phyloP scores from a whole-genome alignment of 2,329 filamentous ascomycete species.

The Septoria petroselini region DNA sequence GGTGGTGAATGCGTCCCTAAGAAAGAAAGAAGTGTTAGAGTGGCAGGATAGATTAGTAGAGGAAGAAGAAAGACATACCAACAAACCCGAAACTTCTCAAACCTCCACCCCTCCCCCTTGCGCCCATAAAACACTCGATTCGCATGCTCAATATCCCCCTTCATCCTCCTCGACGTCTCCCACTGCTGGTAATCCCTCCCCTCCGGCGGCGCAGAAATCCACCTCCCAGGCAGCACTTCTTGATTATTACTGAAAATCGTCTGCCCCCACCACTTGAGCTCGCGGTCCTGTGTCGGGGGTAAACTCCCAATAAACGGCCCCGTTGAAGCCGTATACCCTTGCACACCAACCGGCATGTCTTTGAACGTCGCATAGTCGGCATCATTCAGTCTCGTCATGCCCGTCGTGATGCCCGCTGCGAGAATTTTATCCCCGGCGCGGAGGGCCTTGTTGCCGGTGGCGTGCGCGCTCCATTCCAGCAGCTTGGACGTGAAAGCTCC shows the following conservation, averaged over 20 bases:
- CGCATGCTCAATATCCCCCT: constrained; percentile 58
- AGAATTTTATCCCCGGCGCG: constrained; percentile 54
- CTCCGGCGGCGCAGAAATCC: constrained; percentile 57
- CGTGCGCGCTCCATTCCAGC: constrained; percentile 49
- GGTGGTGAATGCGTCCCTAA: constrained; percentile 63
- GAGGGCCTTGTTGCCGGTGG: constrained; percentile 46
- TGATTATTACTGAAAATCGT: constrained; percentile 58
- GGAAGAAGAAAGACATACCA: constrained; percentile 52
- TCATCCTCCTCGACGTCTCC: constrained; percentile 56
- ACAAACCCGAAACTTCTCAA: constrained; percentile 63
- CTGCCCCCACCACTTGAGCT: constrained; percentile 61
- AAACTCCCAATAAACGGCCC: constrained; percentile 56
- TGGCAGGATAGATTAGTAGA: neutral
- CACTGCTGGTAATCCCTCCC: constrained; percentile 60
- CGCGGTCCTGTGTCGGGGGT: constrained; percentile 49
- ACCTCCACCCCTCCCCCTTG: constrained; percentile 55
- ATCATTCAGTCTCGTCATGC: constrained; percentile 47
- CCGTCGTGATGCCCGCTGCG: constrained; percentile 55
- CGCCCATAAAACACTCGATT: constrained; percentile 60
- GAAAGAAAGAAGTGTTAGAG: neutral
- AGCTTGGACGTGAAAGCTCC: constrained; percentile 45
- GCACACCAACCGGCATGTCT: constrained; percentile 46
- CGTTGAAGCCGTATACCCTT: constrained; percentile 42
- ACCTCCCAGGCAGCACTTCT: constrained; percentile 52
- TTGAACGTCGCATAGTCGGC: constrained; percentile 40